Evolutionary conservation across 192 early-diverging fungal genomes (phyloP).

Genomic region (Dissophora globulifera): DNA sequence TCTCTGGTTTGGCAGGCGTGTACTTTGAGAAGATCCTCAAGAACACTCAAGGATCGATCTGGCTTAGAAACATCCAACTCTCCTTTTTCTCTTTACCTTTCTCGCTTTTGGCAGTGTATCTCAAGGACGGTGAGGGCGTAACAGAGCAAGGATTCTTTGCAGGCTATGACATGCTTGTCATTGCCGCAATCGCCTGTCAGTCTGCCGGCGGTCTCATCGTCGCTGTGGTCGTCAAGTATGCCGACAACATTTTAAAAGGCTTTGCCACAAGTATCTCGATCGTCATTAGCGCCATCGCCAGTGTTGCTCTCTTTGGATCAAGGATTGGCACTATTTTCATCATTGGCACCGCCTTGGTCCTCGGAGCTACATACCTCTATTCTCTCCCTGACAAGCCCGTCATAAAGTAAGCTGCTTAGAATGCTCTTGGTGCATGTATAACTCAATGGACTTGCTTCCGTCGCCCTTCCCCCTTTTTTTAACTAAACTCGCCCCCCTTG

Average conservation of each 20-base stretch:
- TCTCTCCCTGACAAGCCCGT: slow-evolving; percentile 60
- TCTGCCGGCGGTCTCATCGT: slow-evolving; percentile 95
- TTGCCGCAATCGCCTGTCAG: slow-evolving; percentile 85
- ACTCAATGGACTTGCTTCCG: too few species aligned
- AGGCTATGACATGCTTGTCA: slow-evolving; percentile 87
- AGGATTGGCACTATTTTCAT: slow-evolving; percentile 76
- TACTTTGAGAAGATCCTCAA: slow-evolving; percentile 99
- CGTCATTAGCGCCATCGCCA: slow-evolving; percentile 87
- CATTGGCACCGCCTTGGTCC: slow-evolving; percentile 75
- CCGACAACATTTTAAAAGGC: slow-evolving; percentile 99
- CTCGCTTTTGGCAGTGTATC: slow-evolving; percentile 79
- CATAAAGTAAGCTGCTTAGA: slow-evolving; percentile 37
- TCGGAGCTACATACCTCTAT: slow-evolving; percentile 84
- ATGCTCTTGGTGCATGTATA: too few species aligned
- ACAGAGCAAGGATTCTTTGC: slow-evolving; percentile 88
- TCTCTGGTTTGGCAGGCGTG: slow-evolving; percentile 96
- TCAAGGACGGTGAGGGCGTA: slow-evolving; percentile 79
- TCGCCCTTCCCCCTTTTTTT: background rate
- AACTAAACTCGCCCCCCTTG: background rate
- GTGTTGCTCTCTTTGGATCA: slow-evolving; percentile 83
- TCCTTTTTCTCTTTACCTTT: slow-evolving; percentile 87
- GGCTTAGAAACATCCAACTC: slow-evolving; percentile 94
- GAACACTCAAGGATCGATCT: slow-evolving; percentile 79
- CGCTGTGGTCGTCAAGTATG: slow-evolving; percentile 96
- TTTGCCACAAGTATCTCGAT: slow-evolving; percentile 98